These are phyloP conservation scores for Blastobotrys chiropterorum DNA, from an alignment of 805 yeast species.

Conservation along the genomic window DNA sequence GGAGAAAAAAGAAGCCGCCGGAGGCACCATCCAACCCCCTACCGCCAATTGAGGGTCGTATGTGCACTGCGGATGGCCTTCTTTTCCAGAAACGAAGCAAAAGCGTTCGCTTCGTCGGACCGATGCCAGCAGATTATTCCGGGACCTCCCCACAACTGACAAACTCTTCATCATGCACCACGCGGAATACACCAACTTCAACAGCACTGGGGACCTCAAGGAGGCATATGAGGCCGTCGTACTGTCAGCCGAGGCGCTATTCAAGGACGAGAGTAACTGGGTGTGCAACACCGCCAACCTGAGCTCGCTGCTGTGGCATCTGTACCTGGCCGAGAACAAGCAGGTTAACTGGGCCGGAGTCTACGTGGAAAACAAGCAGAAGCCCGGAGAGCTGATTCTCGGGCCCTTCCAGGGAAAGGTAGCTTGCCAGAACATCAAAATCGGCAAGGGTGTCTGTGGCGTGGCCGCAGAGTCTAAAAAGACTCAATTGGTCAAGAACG, in stretches of 20 bases:
- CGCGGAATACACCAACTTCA: constrained; percentile 66
- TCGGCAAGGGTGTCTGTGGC: constrained; percentile 92
- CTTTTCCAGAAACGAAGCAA: too few species aligned
- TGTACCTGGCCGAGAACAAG: constrained; percentile 44
- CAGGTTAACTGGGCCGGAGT: constrained; percentile 92
- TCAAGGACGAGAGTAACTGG: constrained; percentile 68
- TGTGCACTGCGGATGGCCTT: too few species aligned
- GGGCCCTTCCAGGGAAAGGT: constrained; percentile 98
- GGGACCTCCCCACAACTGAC: too few species aligned
- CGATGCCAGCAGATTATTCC: too few species aligned
- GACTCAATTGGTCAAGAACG: constrained; percentile 77
- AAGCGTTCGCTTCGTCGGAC: too few species aligned
- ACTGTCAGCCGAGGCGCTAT: constrained; percentile 58
- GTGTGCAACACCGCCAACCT: constrained; percentile 84
- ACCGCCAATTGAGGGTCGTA: too few species aligned
- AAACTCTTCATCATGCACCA: constrained; percentile 34
- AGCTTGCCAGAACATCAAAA: constrained; percentile 77
- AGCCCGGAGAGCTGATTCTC: constrained; percentile 46
- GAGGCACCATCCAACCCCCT: too few species aligned
- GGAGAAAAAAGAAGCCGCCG: too few species aligned
- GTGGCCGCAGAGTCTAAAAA: constrained; percentile 52
- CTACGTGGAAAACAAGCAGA: constrained; percentile 48
- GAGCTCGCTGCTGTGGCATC: constrained; percentile 83
- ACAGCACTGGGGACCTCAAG: constrained; percentile 26
- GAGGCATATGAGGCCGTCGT: constrained; percentile 56